Evolutionary conservation across 2,329 filamentous ascomycete species (phyloP).

Genomic region (Trichoderma sp.): DNA sequence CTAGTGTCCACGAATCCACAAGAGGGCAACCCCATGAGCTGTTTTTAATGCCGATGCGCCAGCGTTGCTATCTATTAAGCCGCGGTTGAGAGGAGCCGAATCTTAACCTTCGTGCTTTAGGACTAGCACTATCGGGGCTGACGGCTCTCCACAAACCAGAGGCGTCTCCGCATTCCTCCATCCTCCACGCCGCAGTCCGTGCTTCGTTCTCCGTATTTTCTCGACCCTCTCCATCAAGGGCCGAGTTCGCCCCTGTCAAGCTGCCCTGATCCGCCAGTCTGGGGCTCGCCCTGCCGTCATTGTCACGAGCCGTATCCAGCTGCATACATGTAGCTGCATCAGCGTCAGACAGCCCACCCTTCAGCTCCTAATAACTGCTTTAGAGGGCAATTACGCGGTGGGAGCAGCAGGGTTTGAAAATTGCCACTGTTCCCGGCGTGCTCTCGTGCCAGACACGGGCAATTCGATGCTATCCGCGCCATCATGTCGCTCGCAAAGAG

Average conservation of each 20-base stretch:
- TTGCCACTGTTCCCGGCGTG: not conserved
- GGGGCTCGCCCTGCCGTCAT: not conserved
- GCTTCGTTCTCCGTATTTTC: slow-evolving; percentile 9
- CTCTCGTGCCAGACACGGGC: not conserved
- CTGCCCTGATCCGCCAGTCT: not conserved
- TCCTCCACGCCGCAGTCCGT: slow-evolving; percentile 9
- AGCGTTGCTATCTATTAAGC: slow-evolving; percentile 1
- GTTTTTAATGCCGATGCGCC: slow-evolving; percentile 5
- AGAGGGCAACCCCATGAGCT: not conserved
- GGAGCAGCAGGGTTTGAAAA: not conserved
- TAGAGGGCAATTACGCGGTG: not conserved
- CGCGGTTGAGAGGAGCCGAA: slow-evolving; percentile 12
- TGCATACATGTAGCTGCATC: not conserved
- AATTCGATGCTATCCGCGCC: not conserved
- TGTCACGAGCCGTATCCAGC: not conserved
- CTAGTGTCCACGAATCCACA: not conserved
- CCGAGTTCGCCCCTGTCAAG: slow-evolving; percentile 12
- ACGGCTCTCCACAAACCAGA: slow-evolving; percentile 13
- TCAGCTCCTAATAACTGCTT: not conserved
- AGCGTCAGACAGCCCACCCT: not conserved
- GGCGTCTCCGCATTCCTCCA: slow-evolving; percentile 22
- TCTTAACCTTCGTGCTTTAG: slow-evolving; percentile 15
- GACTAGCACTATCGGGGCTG: slow-evolving; percentile 20
- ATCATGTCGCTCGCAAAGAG: slow-evolving; percentile 24
- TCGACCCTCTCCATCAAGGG: slow-evolving; percentile 1